Evolutionary conservation across 495 filamentous ascomycete species (phyloP), one percentile per base, ranked within the genome.

Genomic region (Neurospora sp.): DNA sequence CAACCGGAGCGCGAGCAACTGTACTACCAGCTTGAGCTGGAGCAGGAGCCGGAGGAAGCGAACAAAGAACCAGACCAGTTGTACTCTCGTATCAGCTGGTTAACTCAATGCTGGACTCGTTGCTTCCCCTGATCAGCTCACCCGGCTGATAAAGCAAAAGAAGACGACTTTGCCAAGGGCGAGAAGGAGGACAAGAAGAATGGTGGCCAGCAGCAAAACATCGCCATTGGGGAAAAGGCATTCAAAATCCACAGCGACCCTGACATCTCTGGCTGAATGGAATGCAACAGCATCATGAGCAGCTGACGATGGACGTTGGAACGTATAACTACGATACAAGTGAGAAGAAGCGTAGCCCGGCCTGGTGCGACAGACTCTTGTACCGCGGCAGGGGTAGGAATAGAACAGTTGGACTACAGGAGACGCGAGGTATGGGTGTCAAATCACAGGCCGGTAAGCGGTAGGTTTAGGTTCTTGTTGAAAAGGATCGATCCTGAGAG

Each of bases 291-390:
- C 24, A 28, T 28, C 24, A 28, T 28, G 24, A 28, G 24, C 24
- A 28, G 24, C 24, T 28, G 24, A 28, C 24, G 24, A 28, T 28
- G 24, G 96, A 99, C 77, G 93, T 98, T 2, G 94, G 94, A 15
- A 96, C 93, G 10, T 93, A 98, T 79, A 90, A 90, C 37, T 99
- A 99, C 80, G 96, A 99, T 78, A 90, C 92, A 3, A 94, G 91
- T 73, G 96, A 99, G 78, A 99, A 99, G 87, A 92, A 94, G 80
- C 89, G 96, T 5, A 90, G 93, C n/a, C 96, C 96, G 1, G 96
- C 96, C 10, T 99, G 96, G 96, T 99, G 96, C 79, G 96, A 99
- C 84, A 88, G 96, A 69, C 82, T 99, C 40, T 85, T 99, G 42
- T 97, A 93, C 81, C 90, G 96, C 54, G 76, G 76, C 7, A 34